These are phyloP conservation scores for Lipomyces yamanashiensis DNA, from an alignment of 805 yeast genomes.

Conservation along the genomic window DNA sequence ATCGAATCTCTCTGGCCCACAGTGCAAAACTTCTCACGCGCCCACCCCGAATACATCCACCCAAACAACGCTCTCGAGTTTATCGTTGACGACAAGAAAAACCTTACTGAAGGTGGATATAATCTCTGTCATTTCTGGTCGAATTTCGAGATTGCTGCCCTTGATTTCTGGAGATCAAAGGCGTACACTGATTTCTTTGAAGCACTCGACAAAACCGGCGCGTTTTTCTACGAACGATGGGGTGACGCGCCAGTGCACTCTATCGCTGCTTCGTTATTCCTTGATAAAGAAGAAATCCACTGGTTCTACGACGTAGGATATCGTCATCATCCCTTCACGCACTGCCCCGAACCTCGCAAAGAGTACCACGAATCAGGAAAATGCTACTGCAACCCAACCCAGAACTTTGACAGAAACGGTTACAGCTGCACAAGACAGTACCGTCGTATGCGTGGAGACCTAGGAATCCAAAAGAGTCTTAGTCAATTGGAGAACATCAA, in stretches of 20 bases:
- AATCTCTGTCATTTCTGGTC: constrained; percentile 85
- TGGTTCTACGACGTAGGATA: constrained; percentile 86
- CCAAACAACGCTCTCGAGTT: constrained; percentile 64
- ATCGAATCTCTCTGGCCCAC: constrained; percentile 68
- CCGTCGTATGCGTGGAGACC: constrained; percentile 21
- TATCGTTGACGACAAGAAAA: constrained; percentile 61
- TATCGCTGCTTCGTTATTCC: constrained; percentile 63
- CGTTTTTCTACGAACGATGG: constrained; percentile 63
- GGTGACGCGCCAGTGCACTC: constrained; percentile 95
- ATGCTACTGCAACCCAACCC: constrained; percentile 31
- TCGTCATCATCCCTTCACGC: constrained; percentile 52
- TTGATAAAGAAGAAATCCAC: constrained; percentile 65
- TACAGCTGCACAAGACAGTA: constrained; percentile 28
- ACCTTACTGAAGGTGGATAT: constrained; percentile 53
- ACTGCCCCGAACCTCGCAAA: constrained; percentile 33
- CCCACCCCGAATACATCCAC: constrained; percentile 59
- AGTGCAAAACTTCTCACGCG: constrained; percentile 52
- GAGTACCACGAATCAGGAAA: constrained; percentile 31
- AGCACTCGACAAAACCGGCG: constrained; percentile 61
- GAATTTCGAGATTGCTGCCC: constrained; percentile 66
- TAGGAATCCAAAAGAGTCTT: constrained; percentile 6
- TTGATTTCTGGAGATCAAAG: constrained; percentile 60
- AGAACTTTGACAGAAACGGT: constrained; percentile 29
- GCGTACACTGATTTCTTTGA: constrained; percentile 61
- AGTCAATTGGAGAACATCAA: background rate